These are phyloP conservation scores for Nigrospora osmanthi DNA, from an alignment of 2,329 filamentous ascomycete genomes.

Conservation along the genomic window DNA sequence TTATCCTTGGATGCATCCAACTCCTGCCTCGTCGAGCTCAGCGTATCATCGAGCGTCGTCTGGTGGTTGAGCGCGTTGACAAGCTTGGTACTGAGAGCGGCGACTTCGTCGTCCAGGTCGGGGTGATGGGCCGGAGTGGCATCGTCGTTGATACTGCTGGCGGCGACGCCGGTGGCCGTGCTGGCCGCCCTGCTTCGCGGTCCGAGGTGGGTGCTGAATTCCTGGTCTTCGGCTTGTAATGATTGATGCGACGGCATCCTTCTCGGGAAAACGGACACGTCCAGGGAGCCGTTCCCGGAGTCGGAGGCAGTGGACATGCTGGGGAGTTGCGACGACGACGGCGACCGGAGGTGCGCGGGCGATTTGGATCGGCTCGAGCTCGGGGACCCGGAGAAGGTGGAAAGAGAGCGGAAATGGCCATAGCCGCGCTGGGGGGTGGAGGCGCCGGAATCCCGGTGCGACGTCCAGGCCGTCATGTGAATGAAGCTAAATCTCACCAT, in stretches of 20 bases:
- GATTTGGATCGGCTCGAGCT: conserved; percentile 29
- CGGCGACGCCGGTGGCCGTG: conserved; percentile 12
- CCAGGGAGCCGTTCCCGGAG: conserved; percentile 15
- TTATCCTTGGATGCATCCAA: conserved; percentile 64
- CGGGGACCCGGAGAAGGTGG: conserved; percentile 37
- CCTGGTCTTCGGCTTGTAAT: conserved; percentile 42
- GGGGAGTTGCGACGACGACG: conserved; percentile 27
- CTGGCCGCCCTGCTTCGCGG: conserved; percentile 47
- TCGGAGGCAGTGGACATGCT: conserved; percentile 25
- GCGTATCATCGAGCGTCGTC: conserved; percentile 80
- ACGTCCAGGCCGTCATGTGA: conserved; percentile 44
- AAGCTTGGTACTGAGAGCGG: conserved; percentile 86
- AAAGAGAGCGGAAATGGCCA: conserved; percentile 45
- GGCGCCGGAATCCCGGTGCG: conserved; percentile 23
- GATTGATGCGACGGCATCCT: conserved; percentile 28
- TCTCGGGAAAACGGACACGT: conserved; percentile 19
- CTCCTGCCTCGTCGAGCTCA: conserved; percentile 77
- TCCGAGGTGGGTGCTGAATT: conserved; percentile 63
- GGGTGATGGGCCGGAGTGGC: conserved; percentile 36
- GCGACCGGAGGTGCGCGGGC: conserved; percentile 12
- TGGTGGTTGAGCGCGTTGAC: conserved; percentile 97
- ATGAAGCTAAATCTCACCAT: conserved; percentile 36
- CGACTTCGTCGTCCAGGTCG: conserved; percentile 65
- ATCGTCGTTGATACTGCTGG: conserved; percentile 6
- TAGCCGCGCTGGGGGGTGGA: conserved; percentile 26